Percentiles rank a stretch among this genome's conserved stretches.
Conservation (phyloP, 352 stramenopile genomes). For the Phytopythium ostracodes region DNA sequence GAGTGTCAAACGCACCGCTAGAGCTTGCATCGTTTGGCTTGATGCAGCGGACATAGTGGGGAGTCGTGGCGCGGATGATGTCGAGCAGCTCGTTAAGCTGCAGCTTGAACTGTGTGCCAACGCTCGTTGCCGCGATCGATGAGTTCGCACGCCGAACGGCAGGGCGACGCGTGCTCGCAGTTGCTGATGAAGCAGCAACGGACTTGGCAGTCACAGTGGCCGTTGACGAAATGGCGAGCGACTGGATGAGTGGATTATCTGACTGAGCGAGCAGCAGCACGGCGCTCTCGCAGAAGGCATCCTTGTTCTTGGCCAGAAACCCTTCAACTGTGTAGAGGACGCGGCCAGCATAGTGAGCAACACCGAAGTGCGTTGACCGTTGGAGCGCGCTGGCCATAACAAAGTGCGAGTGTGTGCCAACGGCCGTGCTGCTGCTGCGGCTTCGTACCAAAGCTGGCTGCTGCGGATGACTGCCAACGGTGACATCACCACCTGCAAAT, state of each 20-base stretch:
- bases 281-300: constrained; percentile 77
- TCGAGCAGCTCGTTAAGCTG: constrained; percentile 93
- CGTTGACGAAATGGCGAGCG: constrained; percentile 25
- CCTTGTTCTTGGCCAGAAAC: constrained; percentile 91
- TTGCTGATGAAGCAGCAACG: neutral
- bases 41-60: constrained; percentile 98
- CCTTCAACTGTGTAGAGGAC: constrained; percentile 78
- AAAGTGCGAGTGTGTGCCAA: constrained; percentile 54
- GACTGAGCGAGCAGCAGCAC: constrained; percentile 49
- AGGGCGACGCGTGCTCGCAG: constrained; percentile 6
- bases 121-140: constrained; percentile 58
- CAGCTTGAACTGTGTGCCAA: constrained; percentile 91
- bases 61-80: constrained; percentile 92
- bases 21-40: constrained; percentile 95
- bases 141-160: constrained; percentile 44
- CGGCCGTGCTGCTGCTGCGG: constrained; percentile 19
- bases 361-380: constrained; percentile 72
- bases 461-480: neutral
- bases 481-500: constrained; percentile 26
- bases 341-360: constrained; percentile 81
- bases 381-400: constrained; percentile 36
- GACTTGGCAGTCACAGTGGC: neutral
- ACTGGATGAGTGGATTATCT: constrained; percentile 59
- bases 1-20: constrained; percentile 67
- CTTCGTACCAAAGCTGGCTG: neutral